Evolutionary conservation across 2,329 filamentous ascomycete genomes (phyloP), one percentile per base, ranked within the genome.

Genomic region (Phoma sp.): DNA sequence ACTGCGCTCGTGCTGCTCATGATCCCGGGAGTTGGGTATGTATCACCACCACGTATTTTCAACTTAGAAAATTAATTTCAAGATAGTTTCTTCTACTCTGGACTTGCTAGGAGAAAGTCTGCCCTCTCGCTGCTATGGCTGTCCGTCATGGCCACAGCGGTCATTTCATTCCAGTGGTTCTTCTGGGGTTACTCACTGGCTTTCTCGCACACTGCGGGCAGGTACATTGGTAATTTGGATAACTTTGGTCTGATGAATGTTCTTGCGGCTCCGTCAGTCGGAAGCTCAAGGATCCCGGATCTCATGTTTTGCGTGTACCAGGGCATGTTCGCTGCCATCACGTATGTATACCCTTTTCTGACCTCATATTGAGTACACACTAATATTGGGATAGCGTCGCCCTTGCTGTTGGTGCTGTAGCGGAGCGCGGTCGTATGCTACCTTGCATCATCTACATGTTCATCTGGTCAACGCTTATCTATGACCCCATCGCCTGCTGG

Each of bases 401-500:
- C 38, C 85, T 96, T 38, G 91, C 90, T 5, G 88, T 92, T 30
- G 92, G 92, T 57, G 92, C 92, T 42, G 90, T 92, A 26, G 91
- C 92, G 45, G 92, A 96, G 74, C 85, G 92, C 63, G 92, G 92
- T 57, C 87, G 92, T 57, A 93, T 96, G 87, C 85, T 95, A 5
- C 92, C 92, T 11, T 92, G 89, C 73, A 85, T 96, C 62, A 82
- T 96, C 68, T 96, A 96, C 82, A 95, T 96, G 88, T 93, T 96
- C 70, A 80, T 96, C 73, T 96, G 92, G 92, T 84, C 89, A 1
- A 96, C 92, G 5, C 72, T 96, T 54, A 89, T 96, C 72, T 96
- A 96, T 76, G 92, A 96, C 67, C 90, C 92, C 2, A 92, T 96
- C 71, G 92, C 92, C 38, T 96, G 92, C 83, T 96, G 92, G 92